Conservation (phyloP, 2,329 filamentous ascomycete species). For the Diatrype stigma region DNA sequence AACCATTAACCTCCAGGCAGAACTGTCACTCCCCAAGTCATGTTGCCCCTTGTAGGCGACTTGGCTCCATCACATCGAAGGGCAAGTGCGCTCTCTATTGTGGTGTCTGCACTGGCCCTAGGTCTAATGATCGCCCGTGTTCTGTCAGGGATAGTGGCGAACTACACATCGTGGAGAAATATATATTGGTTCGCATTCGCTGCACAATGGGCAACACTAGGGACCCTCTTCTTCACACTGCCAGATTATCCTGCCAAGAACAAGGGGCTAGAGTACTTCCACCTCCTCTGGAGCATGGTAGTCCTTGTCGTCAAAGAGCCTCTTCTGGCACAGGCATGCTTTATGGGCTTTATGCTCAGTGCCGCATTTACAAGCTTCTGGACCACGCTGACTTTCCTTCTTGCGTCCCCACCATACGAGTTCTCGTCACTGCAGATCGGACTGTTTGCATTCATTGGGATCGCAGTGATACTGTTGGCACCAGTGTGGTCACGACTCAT, state of each 20-base stretch:
- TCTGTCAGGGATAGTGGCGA: constrained; percentile 62
- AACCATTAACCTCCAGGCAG: constrained; percentile 31
- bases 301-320: constrained; percentile 55
- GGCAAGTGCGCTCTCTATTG: constrained; percentile 60
- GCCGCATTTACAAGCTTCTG: constrained; percentile 61
- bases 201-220: constrained; percentile 59
- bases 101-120: constrained; percentile 60
- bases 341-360: constrained; percentile 32
- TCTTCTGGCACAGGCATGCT: constrained; percentile 58
- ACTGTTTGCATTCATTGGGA: constrained; percentile 73
- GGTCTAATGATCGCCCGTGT: constrained; percentile 65
- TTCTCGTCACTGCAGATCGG: constrained; percentile 68
- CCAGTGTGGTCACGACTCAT: constrained; percentile 67
- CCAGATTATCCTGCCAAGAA: constrained; percentile 67
- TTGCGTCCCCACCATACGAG: constrained; percentile 64
- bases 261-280: constrained; percentile 53
- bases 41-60: constrained; percentile 69
- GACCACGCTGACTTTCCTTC: constrained; percentile 76
- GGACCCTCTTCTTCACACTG: constrained; percentile 61
- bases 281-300: constrained; percentile 55
- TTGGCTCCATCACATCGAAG: constrained; percentile 59
- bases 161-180: constrained; percentile 61
- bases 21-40: constrained; percentile 43
- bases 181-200: constrained; percentile 66
- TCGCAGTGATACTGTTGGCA: constrained; percentile 62